Conservation (phyloP, 129 eudicot genomes). For the Artemisia argyi region DNA sequence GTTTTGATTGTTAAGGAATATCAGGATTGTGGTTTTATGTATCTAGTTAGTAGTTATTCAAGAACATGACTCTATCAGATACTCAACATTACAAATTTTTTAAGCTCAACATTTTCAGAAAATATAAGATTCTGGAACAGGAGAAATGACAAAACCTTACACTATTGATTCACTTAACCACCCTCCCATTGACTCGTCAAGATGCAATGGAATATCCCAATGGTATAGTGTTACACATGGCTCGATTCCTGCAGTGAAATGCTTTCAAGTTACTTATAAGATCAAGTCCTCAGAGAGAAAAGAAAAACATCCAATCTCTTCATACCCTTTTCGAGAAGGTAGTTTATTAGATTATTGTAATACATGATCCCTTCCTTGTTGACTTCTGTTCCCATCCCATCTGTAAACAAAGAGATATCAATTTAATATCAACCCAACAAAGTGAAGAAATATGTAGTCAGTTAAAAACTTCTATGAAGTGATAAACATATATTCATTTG, state of each 20-base stretch:
- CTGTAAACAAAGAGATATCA: slow-evolving; percentile 34
- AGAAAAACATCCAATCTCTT: background rate
- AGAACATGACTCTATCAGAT: slow-evolving; percentile 2
- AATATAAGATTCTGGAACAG: slow-evolving; percentile 2
- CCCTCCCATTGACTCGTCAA: slow-evolving; percentile 60
- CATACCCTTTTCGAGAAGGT: slow-evolving; percentile 72
- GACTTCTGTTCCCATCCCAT: slow-evolving; percentile 70
- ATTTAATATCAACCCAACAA: slow-evolving; percentile 20
- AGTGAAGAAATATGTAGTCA: background rate
- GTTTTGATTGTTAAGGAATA: background rate
- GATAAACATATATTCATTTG: background rate
- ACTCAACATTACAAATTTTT: too few species aligned
- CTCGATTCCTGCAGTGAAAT: slow-evolving; percentile 55
- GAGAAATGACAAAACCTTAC: slow-evolving; percentile 46
- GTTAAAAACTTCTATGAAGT: background rate
- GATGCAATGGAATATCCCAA: slow-evolving; percentile 84
- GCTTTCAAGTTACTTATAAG: slow-evolving; percentile 18
- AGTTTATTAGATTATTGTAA: slow-evolving; percentile 66
- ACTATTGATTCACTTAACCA: slow-evolving; percentile 66
- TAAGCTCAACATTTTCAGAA: background rate
- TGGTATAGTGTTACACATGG: slow-evolving; percentile 79
- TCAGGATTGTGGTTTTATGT: too few species aligned
- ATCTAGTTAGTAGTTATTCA: too few species aligned
- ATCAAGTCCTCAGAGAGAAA: slow-evolving; percentile 9
- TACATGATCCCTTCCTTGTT: slow-evolving; percentile 65